Evolutionary conservation across 495 filamentous ascomycete species (phyloP), one percentile per base, ranked within the genome.

Genomic region (Aspergillus carlsbadensis): DNA sequence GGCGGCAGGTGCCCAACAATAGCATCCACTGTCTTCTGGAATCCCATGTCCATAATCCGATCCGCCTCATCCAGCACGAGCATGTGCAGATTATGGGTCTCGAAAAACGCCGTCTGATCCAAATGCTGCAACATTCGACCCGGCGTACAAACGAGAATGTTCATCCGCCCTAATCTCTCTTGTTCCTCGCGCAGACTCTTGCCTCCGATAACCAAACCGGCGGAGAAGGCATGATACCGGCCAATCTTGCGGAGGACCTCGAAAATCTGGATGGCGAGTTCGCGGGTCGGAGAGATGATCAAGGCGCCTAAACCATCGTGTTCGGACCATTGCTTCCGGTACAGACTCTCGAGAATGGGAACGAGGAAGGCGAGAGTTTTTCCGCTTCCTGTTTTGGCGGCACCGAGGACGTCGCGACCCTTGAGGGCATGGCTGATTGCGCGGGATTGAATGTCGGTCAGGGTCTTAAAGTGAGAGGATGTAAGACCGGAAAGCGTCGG

Each of bases 31-130:
- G 90, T 88, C 13, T 81, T 78, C 69, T 96, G 89, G 68, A 99
- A 99, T 10, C 94, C 94, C 92, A 97, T 95, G 68, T 99, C 94
- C 80, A 99, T 82, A 61, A 98, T 97, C 29, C 94, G 83, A 66
- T 99, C 94, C 4, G 94, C 94, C 66, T 99, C 94, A 63, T 99
- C 94, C 57, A 99, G 78, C 5, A 98, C 94, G 26, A 99, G 78
- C 69, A 98, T 88, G 70, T 95, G 88, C 48, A 99, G 65, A 69
- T 94, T 96, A 61, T 90, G 86, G 36, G 94, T 87, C 50, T 95
- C 91, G 62, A 99, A 89, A 31, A 85, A 83, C 6, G 91, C 88
- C 0, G 94, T 98, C 74, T 98, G 92, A 67, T 96, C 92, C 68
- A 99, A 75, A 71, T 99, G 94, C 70, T 99, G 95, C 45, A 98